These are phyloP conservation scores for Quercus variabilis DNA, from an alignment of 306 rosid species.

Conservation along the genomic window DNA sequence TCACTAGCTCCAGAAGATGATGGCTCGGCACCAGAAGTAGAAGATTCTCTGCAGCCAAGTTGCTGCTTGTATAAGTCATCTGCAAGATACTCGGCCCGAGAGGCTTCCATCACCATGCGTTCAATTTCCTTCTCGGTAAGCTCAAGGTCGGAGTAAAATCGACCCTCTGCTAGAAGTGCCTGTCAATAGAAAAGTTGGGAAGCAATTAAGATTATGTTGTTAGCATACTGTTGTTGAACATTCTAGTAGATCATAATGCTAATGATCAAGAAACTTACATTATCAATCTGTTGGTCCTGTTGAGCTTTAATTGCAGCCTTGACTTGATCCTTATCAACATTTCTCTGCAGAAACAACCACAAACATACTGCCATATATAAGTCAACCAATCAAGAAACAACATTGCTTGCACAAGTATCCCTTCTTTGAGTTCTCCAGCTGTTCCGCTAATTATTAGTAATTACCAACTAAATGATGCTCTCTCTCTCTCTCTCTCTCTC, in stretches of 20 bases:
- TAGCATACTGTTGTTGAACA: slow-evolving; percentile 7
- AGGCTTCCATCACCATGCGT: slow-evolving; percentile 81
- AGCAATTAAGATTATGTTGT: not conserved
- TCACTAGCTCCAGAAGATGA: slow-evolving; percentile 94
- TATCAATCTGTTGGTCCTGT: slow-evolving; percentile 87
- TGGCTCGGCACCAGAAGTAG: slow-evolving; percentile 83
- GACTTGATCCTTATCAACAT: slow-evolving; percentile 86
- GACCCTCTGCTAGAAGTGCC: slow-evolving; percentile 97
- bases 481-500: not conserved
- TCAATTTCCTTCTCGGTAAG: slow-evolving; percentile 97
- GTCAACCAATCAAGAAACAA: slow-evolving; percentile 3
- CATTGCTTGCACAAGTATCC: not conserved
- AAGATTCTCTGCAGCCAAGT: slow-evolving; percentile 51
- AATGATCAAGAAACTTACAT: slow-evolving; percentile 47
- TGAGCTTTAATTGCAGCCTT: slow-evolving; percentile 94
- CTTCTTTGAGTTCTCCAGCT: too few relatives aligned
- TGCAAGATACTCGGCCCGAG: slow-evolving; percentile 80
- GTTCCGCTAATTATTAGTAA: too few relatives aligned
- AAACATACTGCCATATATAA: slow-evolving; percentile 14
- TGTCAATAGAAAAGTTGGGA: slow-evolving; percentile 23
- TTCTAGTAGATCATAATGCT: not conserved
- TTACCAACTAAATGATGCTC: too few relatives aligned
- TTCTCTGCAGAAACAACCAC: slow-evolving; percentile 53
- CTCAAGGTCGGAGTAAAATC: slow-evolving; percentile 94
- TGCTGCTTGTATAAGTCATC: slow-evolving; percentile 52